Evolutionary conservation across 108 stramenopile genomes (phyloP).

Genomic region (Cylindrotheca closterium): DNA sequence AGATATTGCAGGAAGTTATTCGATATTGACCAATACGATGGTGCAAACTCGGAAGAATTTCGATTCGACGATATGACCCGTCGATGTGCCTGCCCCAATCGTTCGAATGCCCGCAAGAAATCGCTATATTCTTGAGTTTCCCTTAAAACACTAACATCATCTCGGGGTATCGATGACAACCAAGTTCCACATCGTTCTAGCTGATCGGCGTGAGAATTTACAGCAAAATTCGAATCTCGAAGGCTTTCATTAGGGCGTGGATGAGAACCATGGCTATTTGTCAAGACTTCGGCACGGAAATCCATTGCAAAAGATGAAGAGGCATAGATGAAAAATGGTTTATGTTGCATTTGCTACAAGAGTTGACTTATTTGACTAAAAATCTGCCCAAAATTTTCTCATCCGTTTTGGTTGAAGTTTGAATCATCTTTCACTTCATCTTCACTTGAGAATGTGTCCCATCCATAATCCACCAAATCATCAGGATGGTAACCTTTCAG

Average conservation of each 20-base stretch:
- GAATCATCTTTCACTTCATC: constrained; percentile 14
- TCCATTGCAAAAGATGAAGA: too few relatives aligned
- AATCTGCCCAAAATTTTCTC: neutral
- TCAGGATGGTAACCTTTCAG: constrained; percentile 37
- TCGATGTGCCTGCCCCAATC: constrained; percentile 58
- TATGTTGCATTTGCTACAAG: too few relatives aligned
- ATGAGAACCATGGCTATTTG: too few relatives aligned
- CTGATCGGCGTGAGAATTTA: constrained; percentile 32
- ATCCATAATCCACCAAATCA: constrained; percentile 27
- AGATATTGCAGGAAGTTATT: constrained; percentile 56
- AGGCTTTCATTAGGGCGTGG: constrained; percentile 2
- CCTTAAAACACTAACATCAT: constrained; percentile 57
- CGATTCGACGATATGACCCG: constrained; percentile 48
- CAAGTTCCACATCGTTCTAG: constrained; percentile 68
- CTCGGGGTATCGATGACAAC: constrained; percentile 68
- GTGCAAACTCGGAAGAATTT: constrained; percentile 10
- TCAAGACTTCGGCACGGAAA: too few relatives aligned
- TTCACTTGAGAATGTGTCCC: constrained; percentile 20
- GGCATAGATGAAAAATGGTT: too few relatives aligned
- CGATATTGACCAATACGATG: constrained; percentile 1
- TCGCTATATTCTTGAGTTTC: constrained; percentile 61
- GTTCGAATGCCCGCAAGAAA: constrained; percentile 60
- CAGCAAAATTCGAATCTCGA: neutral
- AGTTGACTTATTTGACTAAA: neutral
- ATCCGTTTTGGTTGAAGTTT: neutral